Evolutionary conservation across 441 rosid species (phyloP).

Genomic region (Flueggea neowawraea): DNA sequence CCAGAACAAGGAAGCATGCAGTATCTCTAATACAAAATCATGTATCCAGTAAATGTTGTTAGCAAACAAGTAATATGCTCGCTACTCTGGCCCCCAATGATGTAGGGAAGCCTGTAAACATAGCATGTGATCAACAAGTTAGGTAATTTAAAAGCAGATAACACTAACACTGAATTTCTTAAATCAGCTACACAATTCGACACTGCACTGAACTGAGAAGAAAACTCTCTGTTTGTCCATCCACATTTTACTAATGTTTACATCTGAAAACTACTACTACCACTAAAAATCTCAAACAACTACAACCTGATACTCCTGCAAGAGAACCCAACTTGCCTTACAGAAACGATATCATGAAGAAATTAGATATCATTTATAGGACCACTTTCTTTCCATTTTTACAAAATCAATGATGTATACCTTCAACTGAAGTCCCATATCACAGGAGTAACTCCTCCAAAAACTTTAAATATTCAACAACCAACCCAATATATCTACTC

Average conservation of each 20-base stretch:
- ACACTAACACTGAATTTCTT: background rate
- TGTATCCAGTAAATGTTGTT: constrained; percentile 7
- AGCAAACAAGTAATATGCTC: constrained; percentile 24
- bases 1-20: constrained; percentile 24
- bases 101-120: constrained; percentile 44
- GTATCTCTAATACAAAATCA: constrained; percentile 21
- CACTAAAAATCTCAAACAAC: background rate
- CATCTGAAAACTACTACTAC: constrained; percentile 23
- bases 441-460: constrained; percentile 12
- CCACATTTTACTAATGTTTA: constrained; percentile 19
- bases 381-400: constrained; percentile 5
- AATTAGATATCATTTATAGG: constrained; percentile 10
- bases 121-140: constrained; percentile 15
- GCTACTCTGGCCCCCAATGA: constrained; percentile 29
- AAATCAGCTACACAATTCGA: constrained; percentile 4
- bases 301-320: constrained; percentile 8
- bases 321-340: constrained; percentile 1
- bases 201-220: background rate
- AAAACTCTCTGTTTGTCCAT: constrained; percentile 1
- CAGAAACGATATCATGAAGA: constrained; percentile 6
- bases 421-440: constrained; percentile 21
- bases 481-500: constrained; percentile 11
- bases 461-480: background rate
- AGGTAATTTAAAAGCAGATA: constrained; percentile 12
- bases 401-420: constrained; percentile 19